Conservation (phyloP, 192 early-diverging fungal species). For the Backusella westeae region DNA sequence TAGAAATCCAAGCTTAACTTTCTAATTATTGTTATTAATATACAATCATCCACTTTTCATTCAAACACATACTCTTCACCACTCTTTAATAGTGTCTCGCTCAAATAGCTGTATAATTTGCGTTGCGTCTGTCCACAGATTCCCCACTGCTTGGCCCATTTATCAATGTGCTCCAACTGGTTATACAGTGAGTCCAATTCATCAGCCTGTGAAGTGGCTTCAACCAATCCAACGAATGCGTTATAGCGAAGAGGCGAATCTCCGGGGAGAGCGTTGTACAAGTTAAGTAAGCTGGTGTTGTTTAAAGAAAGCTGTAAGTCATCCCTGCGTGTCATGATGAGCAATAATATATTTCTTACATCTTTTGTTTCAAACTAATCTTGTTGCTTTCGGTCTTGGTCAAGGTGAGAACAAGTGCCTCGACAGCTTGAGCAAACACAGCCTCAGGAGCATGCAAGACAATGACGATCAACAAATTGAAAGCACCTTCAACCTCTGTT, state of each 20-base stretch:
- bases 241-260: conserved; percentile 54
- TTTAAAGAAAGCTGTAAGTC: conserved; percentile 1
- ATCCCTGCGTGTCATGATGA: neutral
- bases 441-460: conserved; percentile 47
- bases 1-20: conserved; percentile 53
- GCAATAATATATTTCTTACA: conserved; percentile 37
- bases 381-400: conserved; percentile 45
- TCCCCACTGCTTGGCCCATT: conserved; percentile 70
- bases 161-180: conserved; percentile 60
- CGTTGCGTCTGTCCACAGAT: conserved; percentile 55
- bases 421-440: conserved; percentile 42
- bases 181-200: conserved; percentile 68
- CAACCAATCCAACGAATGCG: conserved; percentile 75
- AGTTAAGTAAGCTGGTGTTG: conserved; percentile 50
- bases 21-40: neutral
- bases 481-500: conserved; percentile 62
- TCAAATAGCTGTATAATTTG: conserved; percentile 60
- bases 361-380: conserved; percentile 57
- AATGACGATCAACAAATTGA: conserved; percentile 71
- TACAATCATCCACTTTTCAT: no score
- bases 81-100: conserved; percentile 57
- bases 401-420: conserved; percentile 45
- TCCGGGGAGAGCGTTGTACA: conserved; percentile 78
- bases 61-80: conserved; percentile 49
- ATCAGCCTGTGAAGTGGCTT: conserved; percentile 66